phyloP scores from a whole-genome alignment of 257 asterid genomes.

The Nicotiana tabacum region DNA sequence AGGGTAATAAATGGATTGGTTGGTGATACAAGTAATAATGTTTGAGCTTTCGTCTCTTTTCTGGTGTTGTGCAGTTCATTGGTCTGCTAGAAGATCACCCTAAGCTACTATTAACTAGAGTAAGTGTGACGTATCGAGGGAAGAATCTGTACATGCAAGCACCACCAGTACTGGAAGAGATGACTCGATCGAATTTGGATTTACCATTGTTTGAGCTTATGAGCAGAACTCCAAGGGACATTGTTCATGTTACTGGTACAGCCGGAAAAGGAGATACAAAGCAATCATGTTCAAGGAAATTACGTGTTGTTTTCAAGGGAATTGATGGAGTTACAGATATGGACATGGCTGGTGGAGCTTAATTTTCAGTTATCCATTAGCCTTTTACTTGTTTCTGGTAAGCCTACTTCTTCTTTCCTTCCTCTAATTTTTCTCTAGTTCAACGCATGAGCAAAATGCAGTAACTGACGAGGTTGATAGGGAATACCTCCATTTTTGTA shows the following conservation, averaged over 20 bases:
- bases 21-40: not conserved
- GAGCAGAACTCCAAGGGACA: slow-evolving; percentile 53
- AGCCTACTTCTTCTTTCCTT: not conserved
- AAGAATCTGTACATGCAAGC: slow-evolving; percentile 93
- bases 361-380: slow-evolving; percentile 7
- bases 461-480: slow-evolving; percentile 3
- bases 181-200: slow-evolving; percentile 82
- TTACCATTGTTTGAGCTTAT: slow-evolving; percentile 62
- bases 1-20: not conserved
- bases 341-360: slow-evolving; percentile 86
- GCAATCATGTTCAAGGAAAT: slow-evolving; percentile 80
- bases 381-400: not conserved
- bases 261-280: slow-evolving; percentile 72
- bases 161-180: slow-evolving; percentile 86
- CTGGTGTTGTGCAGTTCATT: slow-evolving; percentile 61
- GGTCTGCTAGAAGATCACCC: slow-evolving; percentile 82
- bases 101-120: slow-evolving; percentile 60
- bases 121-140: slow-evolving; percentile 68
- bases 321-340: slow-evolving; percentile 54
- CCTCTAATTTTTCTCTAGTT: not conserved
- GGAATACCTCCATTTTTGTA: slow-evolving; percentile 13
- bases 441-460: not conserved
- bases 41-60: not conserved
- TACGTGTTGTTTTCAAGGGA: slow-evolving; percentile 70
- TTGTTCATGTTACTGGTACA: slow-evolving; percentile 71